Conservation (phyloP, 768 basidiomycete genomes). For the Auricularia sp. region DNA sequence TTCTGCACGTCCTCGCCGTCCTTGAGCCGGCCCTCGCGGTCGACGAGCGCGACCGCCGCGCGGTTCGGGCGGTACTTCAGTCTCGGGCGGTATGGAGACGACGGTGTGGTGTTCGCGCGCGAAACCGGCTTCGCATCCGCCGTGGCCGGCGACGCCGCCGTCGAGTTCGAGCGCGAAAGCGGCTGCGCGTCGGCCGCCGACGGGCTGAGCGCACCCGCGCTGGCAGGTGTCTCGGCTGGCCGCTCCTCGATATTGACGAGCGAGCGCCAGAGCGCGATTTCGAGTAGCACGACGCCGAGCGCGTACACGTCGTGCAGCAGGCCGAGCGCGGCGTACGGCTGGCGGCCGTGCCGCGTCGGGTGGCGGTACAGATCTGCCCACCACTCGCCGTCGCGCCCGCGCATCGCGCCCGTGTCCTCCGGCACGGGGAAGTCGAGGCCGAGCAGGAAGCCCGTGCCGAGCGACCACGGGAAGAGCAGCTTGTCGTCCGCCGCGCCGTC, state of each 20-base stretch:
- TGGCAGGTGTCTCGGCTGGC: not conserved
- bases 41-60: not conserved
- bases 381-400: not conserved
- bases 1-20: not conserved
- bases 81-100: not conserved
- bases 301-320: conserved; percentile 4
- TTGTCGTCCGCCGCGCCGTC: not conserved
- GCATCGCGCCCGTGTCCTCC: not conserved
- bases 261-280: conserved; percentile 4
- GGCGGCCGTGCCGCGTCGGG: not conserved
- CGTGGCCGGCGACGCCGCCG: too few relatives aligned
- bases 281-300: conserved; percentile 3
- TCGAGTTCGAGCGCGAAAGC: too few relatives aligned
- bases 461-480: not conserved
- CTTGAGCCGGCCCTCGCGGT: not conserved
- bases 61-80: not conserved
- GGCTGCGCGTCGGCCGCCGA: too few relatives aligned
- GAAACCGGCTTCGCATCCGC: not conserved
- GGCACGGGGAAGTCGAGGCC: conserved; percentile 1
- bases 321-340: not conserved
- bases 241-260: not conserved
- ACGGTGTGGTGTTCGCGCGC: not conserved
- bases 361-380: conserved; percentile 1
- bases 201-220: not conserved
- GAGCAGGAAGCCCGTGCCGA: conserved; percentile 1